phyloP scores from a whole-genome alignment of 345 rosid genomes.

The Fremontodendron californicum region DNA sequence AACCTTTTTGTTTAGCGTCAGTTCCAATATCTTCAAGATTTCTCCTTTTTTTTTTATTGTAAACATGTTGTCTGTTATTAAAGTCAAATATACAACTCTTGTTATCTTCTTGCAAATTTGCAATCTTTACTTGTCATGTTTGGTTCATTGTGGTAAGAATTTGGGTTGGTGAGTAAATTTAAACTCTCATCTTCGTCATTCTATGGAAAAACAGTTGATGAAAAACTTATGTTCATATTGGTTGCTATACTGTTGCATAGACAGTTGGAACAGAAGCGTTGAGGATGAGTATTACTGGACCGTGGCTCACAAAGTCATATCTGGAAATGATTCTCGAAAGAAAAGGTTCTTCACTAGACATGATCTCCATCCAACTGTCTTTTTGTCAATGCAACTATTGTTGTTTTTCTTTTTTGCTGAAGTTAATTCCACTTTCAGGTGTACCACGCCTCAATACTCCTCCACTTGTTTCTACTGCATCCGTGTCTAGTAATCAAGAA shows the following conservation, averaged over 20 bases:
- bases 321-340: constrained; percentile 92
- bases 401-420: constrained; percentile 16
- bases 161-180: neutral
- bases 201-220: neutral
- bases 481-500: constrained; percentile 54
- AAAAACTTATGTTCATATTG: constrained; percentile 10
- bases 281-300: constrained; percentile 69
- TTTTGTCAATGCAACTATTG: constrained; percentile 16
- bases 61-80: neutral
- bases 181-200: neutral
- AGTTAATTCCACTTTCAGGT: constrained; percentile 52
- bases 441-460: constrained; percentile 97
- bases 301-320: constrained; percentile 97
- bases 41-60: too few species aligned
- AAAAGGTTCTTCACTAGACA: constrained; percentile 53
- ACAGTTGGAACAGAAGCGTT: constrained; percentile 93
- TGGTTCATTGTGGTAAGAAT: neutral
- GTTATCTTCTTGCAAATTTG: neutral
- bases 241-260: constrained; percentile 40
- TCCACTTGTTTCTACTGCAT: constrained; percentile 56
- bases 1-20: neutral
- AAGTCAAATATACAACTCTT: neutral
- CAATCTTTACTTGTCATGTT: neutral
- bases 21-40: too few species aligned
- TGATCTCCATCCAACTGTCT: constrained; percentile 9